Base-by-base conservation (phyloP, 345 rosid species). In the Ailanthus altissimus region DNA sequence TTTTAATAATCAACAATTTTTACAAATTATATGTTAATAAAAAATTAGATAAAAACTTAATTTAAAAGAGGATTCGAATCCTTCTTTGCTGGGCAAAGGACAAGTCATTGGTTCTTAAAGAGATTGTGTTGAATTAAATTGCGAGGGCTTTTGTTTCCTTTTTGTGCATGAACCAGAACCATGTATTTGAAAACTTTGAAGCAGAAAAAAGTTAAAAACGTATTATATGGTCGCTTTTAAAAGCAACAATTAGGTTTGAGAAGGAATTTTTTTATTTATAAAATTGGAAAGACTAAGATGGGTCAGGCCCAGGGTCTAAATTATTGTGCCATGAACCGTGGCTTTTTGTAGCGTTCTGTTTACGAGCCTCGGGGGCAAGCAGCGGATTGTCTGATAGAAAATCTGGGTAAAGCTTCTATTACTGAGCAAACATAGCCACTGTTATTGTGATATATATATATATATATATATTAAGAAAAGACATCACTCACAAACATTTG, bases 401-500 rank as follows among this genome's bases (percentile, higher is more conserved):
- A 77, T 66, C n/a, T 58, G 53, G 54, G 28, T 49, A 32, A 32
- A 32, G 38, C 38, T 32, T 32, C 38, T 32, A 32, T 32, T 32
- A n/a, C n/a, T n/a, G n/a, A n/a, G n/a, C n/a, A n/a, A n/a, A n/a
- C n/a, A n/a, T n/a, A n/a, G n/a, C n/a, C n/a, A n/a, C n/a, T n/a
- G n/a, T n/a, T n/a, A n/a, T n/a, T n/a, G n/a, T n/a, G n/a, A n/a
- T n/a, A n/a, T n/a, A n/a, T n/a, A n/a, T n/a, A n/a, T n/a, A n/a
- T n/a, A n/a, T n/a, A n/a, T n/a, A n/a, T n/a, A n/a, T n/a, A n/a
- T n/a, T n/a, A n/a, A n/a, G n/a, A n/a, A n/a, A 28, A 43, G 78
- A 73, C 76, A 73, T 58, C 71, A 57, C 71, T 81, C 23, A 64
- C 61, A 63, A 79, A 67, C 73, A 68, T 40, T 79, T 72, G 81